Evolutionary conservation across 2,329 filamentous ascomycete genomes (phyloP).

Genomic region (Catunica adiposa): DNA sequence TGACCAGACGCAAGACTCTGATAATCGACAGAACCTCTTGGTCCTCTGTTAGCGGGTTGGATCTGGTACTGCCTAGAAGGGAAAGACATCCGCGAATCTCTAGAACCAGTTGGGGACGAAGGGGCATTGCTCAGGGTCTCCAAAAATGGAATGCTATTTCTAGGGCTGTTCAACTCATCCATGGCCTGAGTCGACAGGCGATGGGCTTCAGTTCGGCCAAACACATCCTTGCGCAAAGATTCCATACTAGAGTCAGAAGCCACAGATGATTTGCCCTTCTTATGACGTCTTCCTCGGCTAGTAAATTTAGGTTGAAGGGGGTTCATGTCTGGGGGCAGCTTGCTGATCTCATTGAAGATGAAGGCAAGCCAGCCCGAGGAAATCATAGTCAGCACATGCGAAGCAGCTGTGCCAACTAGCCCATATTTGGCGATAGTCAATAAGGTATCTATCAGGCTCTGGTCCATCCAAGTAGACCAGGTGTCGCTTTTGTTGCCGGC

Average conservation of each 20-base stretch:
- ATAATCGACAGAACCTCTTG: constrained; percentile 5
- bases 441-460: constrained; percentile 40
- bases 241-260: constrained; percentile 23
- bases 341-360: constrained; percentile 66
- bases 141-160: constrained; percentile 54
- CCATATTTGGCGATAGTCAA: constrained; percentile 52
- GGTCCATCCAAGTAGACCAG: constrained; percentile 55
- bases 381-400: constrained; percentile 55
- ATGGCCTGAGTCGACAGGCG: constrained; percentile 4
- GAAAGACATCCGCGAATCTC: constrained; percentile 37
- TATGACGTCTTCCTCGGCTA: constrained; percentile 47
- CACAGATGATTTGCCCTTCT: constrained; percentile 51
- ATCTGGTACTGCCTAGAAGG: constrained; percentile 41
- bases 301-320: constrained; percentile 77
- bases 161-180: constrained; percentile 19
- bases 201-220: constrained; percentile 9
- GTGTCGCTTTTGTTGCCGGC: constrained; percentile 26
- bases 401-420: constrained; percentile 42
- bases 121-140: constrained; percentile 55
- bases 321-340: constrained; percentile 86
- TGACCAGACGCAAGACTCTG: constrained; percentile 32
- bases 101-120: constrained; percentile 33
- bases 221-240: constrained; percentile 9
- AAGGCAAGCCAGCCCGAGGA: constrained; percentile 61
- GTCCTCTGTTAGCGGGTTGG: constrained; percentile 21